A percentile compares a stretch with the other conserved stretches of the same genome.
Conservation (phyloP, 208 protist species). For the Wallacemonas collosoma region DNA sequence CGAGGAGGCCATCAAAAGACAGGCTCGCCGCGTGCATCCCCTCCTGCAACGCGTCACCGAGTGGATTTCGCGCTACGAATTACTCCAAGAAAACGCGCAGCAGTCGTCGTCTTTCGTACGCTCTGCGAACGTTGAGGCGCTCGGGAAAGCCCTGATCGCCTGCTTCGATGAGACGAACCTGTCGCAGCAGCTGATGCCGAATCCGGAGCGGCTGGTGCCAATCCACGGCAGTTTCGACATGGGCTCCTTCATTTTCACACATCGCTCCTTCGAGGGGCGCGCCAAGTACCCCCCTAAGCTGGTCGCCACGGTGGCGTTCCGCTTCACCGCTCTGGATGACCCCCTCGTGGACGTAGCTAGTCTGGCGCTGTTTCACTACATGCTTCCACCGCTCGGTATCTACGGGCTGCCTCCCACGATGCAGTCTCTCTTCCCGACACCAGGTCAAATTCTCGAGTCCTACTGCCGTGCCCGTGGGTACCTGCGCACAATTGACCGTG, state of each 20-base stretch:
- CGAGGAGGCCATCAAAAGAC: constrained; percentile 39
- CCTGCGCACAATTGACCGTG: constrained; percentile 57
- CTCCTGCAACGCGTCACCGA: constrained; percentile 42
- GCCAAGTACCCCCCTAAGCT: constrained; percentile 71
- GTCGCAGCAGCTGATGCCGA: constrained; percentile 46
- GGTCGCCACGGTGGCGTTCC: constrained; percentile 56
- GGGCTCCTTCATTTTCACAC: constrained; percentile 54
- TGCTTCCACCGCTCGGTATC: constrained; percentile 54
- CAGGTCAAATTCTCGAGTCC: constrained; percentile 58
- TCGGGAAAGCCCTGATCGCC: constrained; percentile 30
- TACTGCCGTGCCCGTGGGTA: constrained; percentile 73
- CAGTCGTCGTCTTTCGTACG: constrained; percentile 15
- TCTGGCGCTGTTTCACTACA: constrained; percentile 48
- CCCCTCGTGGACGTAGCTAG: constrained; percentile 72
- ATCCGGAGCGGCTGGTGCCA: constrained; percentile 50
- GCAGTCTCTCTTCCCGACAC: constrained; percentile 56
- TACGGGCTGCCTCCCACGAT: constrained; percentile 44
- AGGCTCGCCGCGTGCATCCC: constrained; percentile 35
- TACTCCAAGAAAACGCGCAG: constrained; percentile 25
- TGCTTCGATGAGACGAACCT: constrained; percentile 67
- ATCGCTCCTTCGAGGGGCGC: constrained; percentile 74
- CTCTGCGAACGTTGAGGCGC: constrained; percentile 41
- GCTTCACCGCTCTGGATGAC: constrained; percentile 53
- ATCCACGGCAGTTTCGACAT: constrained; percentile 72
- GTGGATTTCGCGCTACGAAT: constrained; percentile 47